These are phyloP conservation scores for Trebouxia gelatinosa DNA, from an alignment of 163 green algal genomes.

Conservation along the genomic window DNA sequence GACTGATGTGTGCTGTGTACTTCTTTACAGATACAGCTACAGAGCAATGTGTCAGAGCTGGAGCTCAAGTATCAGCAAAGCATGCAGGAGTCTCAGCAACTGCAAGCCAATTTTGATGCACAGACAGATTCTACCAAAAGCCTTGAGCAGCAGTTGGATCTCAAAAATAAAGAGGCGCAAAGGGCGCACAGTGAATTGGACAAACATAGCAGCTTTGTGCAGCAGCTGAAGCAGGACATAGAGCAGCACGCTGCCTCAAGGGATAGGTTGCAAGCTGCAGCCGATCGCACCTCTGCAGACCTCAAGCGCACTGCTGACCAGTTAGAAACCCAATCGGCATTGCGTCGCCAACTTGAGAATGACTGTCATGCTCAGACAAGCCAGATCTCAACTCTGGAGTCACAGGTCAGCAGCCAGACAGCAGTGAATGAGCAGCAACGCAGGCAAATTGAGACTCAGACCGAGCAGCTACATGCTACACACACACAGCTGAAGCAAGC, in stretches of 20 bases:
- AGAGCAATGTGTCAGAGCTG: background rate
- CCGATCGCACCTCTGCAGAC: background rate
- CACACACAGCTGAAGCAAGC: background rate
- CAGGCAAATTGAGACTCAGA: background rate
- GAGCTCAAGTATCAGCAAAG: background rate
- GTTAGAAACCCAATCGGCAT: background rate
- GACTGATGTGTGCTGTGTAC: too few relatives aligned
- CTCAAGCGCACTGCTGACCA: background rate
- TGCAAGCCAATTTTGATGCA: slow-evolving; percentile 1
- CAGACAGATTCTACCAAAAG: background rate
- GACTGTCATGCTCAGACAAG: slow-evolving; percentile 5
- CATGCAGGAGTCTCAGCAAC: background rate
- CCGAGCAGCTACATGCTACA: background rate
- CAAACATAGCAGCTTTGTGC: background rate
- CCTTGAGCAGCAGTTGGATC: background rate
- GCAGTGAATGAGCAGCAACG: background rate
- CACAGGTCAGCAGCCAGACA: background rate
- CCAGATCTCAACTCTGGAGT: background rate
- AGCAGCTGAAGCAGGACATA: slow-evolving; percentile 12
- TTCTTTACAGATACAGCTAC: background rate
- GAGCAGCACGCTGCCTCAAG: slow-evolving; percentile 7
- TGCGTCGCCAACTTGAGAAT: slow-evolving; percentile 6
- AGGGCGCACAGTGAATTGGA: background rate
- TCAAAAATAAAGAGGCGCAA: background rate
- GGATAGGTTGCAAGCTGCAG: background rate